Evolutionary conservation across 495 filamentous ascomycete genomes (phyloP), one percentile per base, ranked within the genome.

Genomic region (Apiosordaria backusii): DNA sequence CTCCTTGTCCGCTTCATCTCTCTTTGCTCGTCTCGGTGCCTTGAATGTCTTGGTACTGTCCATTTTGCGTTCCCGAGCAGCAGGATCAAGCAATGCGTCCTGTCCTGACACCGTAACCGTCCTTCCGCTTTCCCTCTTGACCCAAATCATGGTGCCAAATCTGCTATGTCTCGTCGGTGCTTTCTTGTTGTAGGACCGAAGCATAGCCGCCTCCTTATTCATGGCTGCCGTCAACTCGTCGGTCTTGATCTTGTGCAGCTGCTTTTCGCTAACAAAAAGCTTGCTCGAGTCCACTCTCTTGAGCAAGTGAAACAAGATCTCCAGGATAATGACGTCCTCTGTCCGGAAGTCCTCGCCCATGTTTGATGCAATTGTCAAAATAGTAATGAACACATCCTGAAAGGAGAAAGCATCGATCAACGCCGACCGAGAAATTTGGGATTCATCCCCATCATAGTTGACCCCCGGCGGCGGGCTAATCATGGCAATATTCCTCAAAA

Each of bases 101-200:
- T 98, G 96, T 9, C 96, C 96, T 2, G 92, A 91, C 2, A 99
- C 87, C 0, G 93, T 94, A 5, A 90, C 88, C 57, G 94, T 81
- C 69, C 90, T 91, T 6, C 86, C 85, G 72, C 95, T 91, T 63
- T 90, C 90, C 60, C 92, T 83, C 78, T 97, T 92, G 52, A 99
- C 87, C 95, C 96, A 98, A 21, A 97, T 89, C 89, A 97, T 97
- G 16, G 93, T 96, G 1, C 96, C 96, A 73, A 97, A 99, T 61
- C 96, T 84, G 68, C 93, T 96, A 75, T 99, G 96, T 45, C 96
- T 80, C 6, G 93, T 93, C 2, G 93, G 92, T 5, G 90, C 91
- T 69, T 89, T 88, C 68, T 88, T 89, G 45, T 87, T 86, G 71
- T 96, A 91, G 60, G 88, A 85, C 66, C 89, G 85, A 57, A 90